Evolutionary conservation across 1,139 yeast genomes (phyloP).

Genomic region (Casaregolazyma suthepensis): DNA sequence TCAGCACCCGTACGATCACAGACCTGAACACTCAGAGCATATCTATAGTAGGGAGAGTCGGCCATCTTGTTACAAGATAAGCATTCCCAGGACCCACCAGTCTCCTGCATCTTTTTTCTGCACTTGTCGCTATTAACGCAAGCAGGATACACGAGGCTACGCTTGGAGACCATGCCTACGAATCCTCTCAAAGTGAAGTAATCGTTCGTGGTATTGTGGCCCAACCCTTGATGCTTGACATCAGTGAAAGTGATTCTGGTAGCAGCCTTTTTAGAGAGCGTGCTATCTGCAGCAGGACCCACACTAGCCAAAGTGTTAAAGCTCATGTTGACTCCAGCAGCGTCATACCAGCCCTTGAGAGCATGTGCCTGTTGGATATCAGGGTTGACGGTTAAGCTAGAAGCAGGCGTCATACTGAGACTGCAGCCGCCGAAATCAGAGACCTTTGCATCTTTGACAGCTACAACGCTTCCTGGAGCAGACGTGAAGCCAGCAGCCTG

Average conservation of each 20-base stretch:
- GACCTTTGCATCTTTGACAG: slow-evolving; percentile 85
- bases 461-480: slow-evolving; percentile 82
- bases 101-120: slow-evolving; percentile 74
- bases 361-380: slow-evolving; percentile 83
- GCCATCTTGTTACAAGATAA: slow-evolving; percentile 77
- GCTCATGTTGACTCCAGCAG: slow-evolving; percentile 64
- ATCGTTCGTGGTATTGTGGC: slow-evolving; percentile 64
- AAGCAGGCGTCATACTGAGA: slow-evolving; percentile 72
- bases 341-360: slow-evolving; percentile 93
- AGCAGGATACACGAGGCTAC: slow-evolving; percentile 85
- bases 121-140: slow-evolving; percentile 61
- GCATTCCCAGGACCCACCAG: slow-evolving; percentile 84
- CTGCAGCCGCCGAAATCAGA: slow-evolving; percentile 87
- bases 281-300: slow-evolving; percentile 24
- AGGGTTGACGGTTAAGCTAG: slow-evolving; percentile 72
- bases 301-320: slow-evolving; percentile 38
- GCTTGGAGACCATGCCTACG: slow-evolving; percentile 63
- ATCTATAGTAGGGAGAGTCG: slow-evolving; percentile 69
- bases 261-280: slow-evolving; percentile 34
- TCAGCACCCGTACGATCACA: slow-evolving; percentile 77
- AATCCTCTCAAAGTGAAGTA: slow-evolving; percentile 71
- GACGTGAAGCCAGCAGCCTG: slow-evolving; percentile 67
- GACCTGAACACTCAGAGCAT: slow-evolving; percentile 63
- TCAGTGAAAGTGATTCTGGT: slow-evolving; percentile 51
- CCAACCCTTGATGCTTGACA: slow-evolving; percentile 65